These are phyloP conservation scores for Westerdykella aurantiaca DNA, from an alignment of 2,329 filamentous ascomycete species.

Conservation along the genomic window DNA sequence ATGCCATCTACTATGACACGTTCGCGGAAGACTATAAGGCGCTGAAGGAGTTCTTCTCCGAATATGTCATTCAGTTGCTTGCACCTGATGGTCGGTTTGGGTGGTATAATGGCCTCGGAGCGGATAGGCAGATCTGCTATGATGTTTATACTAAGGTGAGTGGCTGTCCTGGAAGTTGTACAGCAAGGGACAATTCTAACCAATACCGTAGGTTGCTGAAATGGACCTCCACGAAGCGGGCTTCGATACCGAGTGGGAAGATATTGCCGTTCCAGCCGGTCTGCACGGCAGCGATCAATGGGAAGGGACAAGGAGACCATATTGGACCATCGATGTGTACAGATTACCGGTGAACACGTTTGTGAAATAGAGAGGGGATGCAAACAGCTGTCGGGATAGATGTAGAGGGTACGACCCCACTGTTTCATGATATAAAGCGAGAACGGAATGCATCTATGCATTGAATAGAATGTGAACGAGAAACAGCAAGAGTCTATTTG, in stretches of 20 bases:
- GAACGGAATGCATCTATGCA: no score
- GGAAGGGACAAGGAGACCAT: conserved; percentile 31
- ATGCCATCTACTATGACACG: conserved; percentile 54
- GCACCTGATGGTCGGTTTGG: conserved; percentile 31
- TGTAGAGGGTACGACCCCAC: no score
- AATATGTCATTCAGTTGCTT: conserved; percentile 33
- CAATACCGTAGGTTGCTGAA: conserved; percentile 24
- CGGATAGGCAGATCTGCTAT: conserved; percentile 37
- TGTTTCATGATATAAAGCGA: no score
- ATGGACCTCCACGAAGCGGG: conserved; percentile 34
- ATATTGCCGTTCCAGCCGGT: conserved; percentile 28
- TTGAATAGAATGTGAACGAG: no score
- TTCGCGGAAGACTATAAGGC: conserved; percentile 36
- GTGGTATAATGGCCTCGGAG: conserved; percentile 36
- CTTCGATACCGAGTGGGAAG: conserved; percentile 34
- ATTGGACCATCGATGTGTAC: conserved; percentile 36
- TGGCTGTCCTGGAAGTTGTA: background rate
- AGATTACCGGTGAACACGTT: conserved; percentile 33
- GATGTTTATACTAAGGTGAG: conserved; percentile 36
- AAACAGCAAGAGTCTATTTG: no score
- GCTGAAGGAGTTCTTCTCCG: conserved; percentile 35
- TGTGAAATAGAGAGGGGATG: conserved; percentile 15
- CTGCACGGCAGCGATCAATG: conserved; percentile 33
- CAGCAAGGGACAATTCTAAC: conserved; percentile 1
- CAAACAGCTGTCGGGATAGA: no score